Conservation (phyloP, 2,329 filamentous ascomycete species). For the Cladosporium colombiae region DNA sequence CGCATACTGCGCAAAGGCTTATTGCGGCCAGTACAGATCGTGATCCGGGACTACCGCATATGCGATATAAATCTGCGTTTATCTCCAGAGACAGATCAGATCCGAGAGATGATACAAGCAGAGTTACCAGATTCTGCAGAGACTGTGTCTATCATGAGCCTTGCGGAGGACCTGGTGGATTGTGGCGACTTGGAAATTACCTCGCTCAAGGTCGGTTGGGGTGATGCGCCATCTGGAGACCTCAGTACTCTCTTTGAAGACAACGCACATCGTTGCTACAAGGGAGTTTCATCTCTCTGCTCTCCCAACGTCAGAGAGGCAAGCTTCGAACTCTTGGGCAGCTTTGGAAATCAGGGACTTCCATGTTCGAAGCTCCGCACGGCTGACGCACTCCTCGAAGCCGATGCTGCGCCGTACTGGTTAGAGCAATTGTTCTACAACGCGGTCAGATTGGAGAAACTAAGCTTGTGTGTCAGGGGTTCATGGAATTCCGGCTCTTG, state of each 20-base stretch:
- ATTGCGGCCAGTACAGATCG: background rate
- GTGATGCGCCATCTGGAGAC: background rate
- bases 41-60: background rate
- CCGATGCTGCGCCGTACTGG: constrained; percentile 2
- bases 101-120: background rate
- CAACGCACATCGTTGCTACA: background rate
- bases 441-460: background rate
- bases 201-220: background rate
- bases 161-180: background rate
- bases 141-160: background rate
- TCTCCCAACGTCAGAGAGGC: background rate
- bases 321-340: background rate
- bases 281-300: background rate
- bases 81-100: background rate
- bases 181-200: background rate
- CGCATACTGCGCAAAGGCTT: background rate
- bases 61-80: background rate
- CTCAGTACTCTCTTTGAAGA: background rate
- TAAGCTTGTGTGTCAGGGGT: background rate
- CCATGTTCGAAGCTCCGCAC: background rate
- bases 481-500: background rate
- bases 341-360: background rate
- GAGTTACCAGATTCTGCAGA: background rate
- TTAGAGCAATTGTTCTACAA: constrained; percentile 5
- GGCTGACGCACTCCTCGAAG: background rate